Base-by-base conservation (phyloP, 768 basidiomycete species). In the Steccherinum ochraceum region DNA sequence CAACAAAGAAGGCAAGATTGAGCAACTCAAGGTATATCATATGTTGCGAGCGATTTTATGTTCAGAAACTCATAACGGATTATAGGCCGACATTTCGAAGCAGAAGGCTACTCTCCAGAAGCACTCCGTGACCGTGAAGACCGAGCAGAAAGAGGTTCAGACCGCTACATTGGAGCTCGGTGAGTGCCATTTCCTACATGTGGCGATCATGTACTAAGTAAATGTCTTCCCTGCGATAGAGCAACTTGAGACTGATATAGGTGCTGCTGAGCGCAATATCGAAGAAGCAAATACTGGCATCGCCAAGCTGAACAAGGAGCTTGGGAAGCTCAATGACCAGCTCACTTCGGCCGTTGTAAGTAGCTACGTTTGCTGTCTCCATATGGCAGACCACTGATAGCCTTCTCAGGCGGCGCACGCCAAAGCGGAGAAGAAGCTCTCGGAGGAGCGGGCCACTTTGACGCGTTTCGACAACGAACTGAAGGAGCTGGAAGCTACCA, bases 1-100 rank as follows among this genome's bases (percentile, higher is more conserved):
- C 69, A 94, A 99, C 72, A 96, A 96, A 66, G 96, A 97, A 46
- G 92, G 93, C 44, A 98, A 98, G 70, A 88, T 91, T 49, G 87
- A 86, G 16, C 89, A 98, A 64, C 79, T 98, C 56, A 96, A 94
- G 75, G 94, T 89, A 51, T n/a, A n/a, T n/a, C n/a, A n/a, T n/a
- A n/a, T n/a, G n/a, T n/a, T n/a, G n/a, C n/a, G n/a, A n/a, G n/a
- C n/a, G n/a, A n/a, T n/a, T n/a, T n/a, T n/a, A n/a, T 43, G 72
- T 54, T 18, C 12, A 19, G 24, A 12, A 3, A 26, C 24, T 25
- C 30, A 23, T 16, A 42, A 12, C 24, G 51, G 11, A 12, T 25
- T 52, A 21, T 48, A 93, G 93, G 79, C 76, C 7, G 79, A 82
- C 56, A 91, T 98, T 55, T 74, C 76, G 18, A 86, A 81, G 62